phyloP scores from a whole-genome alignment of 805 yeast genomes.

The Candida nitratophila region DNA sequence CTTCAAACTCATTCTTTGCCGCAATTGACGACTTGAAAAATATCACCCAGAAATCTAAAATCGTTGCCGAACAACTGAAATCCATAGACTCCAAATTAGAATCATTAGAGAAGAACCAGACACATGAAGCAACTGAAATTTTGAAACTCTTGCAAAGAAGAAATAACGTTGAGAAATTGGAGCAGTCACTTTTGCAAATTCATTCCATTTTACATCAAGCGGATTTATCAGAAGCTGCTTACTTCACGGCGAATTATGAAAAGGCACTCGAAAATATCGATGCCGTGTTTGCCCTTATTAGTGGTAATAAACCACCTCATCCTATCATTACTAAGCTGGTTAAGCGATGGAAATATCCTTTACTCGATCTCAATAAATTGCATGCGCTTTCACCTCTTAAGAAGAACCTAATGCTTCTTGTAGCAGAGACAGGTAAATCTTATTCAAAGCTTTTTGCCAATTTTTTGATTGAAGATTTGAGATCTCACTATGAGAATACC shows the following conservation, averaged over 20 bases:
- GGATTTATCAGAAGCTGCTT: slow-evolving; percentile 41
- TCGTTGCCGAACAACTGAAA: slow-evolving; percentile 41
- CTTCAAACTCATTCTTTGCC: slow-evolving; percentile 78
- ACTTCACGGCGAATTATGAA: slow-evolving; percentile 38
- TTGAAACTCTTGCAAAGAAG: slow-evolving; percentile 44
- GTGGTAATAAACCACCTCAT: slow-evolving; percentile 37
- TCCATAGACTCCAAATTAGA: slow-evolving; percentile 39
- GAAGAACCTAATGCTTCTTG: slow-evolving; percentile 46
- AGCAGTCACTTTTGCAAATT: slow-evolving; percentile 53
- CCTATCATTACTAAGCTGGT: slow-evolving; percentile 24
- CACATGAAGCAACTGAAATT: slow-evolving; percentile 42
- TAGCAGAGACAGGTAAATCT: slow-evolving; percentile 62
- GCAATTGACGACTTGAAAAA: slow-evolving; percentile 73
- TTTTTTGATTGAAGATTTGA: slow-evolving; percentile 53
- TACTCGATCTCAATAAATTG: slow-evolving; percentile 34
- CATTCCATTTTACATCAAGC: slow-evolving; percentile 37
- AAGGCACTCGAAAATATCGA: slow-evolving; percentile 53
- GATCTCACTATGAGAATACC: slow-evolving; percentile 44
- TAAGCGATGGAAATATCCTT: slow-evolving; percentile 36
- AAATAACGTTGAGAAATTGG: slow-evolving; percentile 55
- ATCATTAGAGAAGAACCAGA: slow-evolving; percentile 39
- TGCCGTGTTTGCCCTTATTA: slow-evolving; percentile 47
- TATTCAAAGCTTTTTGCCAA: slow-evolving; percentile 53
- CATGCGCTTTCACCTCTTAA: slow-evolving; percentile 45
- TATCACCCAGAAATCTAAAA: slow-evolving; percentile 48